Conservation (phyloP, 2,329 filamentous ascomycete genomes). For the Calonectria multiphialidica region DNA sequence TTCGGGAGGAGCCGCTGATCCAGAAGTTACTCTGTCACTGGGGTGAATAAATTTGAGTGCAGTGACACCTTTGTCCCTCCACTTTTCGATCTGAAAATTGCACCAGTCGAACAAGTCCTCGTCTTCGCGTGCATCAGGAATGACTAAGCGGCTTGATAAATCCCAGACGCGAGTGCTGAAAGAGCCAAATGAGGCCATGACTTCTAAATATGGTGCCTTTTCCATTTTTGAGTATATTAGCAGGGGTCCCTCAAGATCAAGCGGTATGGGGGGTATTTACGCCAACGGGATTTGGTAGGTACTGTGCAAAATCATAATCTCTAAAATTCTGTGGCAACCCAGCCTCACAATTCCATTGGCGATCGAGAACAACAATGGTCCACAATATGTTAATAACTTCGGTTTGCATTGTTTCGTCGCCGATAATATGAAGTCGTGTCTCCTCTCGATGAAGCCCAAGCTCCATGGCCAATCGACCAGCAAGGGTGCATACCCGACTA, state of each 20-base stretch:
- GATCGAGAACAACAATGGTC: background rate
- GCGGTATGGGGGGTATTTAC: background rate
- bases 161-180: background rate
- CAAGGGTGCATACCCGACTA: background rate
- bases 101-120: background rate
- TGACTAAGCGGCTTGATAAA: background rate
- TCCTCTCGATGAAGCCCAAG: background rate
- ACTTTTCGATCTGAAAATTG: background rate
- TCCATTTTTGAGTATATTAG: background rate
- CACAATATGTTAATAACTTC: background rate
- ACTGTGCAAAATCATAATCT: background rate
- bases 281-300: background rate
- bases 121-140: background rate
- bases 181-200: background rate
- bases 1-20: background rate
- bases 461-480: background rate
- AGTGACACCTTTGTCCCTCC: background rate
- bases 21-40: background rate
- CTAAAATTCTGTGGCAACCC: background rate
- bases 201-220: background rate
- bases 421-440: background rate
- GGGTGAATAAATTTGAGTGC: background rate
- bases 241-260: no score
- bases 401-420: background rate
- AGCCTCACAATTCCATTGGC: background rate